Evolutionary conservation across 2,329 filamentous ascomycete species (phyloP).

Genomic region (Cercospora sp.): DNA sequence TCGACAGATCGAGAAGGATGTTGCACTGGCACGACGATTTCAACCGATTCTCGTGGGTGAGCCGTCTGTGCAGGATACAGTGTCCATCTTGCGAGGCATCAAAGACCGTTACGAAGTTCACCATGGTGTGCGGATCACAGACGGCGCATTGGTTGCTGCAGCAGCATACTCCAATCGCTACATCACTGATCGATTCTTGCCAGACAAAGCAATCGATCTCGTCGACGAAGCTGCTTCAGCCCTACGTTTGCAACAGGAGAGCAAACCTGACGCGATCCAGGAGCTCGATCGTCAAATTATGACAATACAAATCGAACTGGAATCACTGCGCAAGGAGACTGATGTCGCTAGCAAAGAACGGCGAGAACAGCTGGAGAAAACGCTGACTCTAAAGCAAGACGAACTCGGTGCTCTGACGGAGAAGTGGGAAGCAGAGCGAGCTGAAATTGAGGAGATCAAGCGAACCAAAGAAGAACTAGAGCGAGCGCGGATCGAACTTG

Average conservation of each 20-base stretch:
- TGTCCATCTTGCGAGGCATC: constrained; percentile 92
- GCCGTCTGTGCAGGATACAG: constrained; percentile 85
- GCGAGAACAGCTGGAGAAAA: constrained; percentile 77
- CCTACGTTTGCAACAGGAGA: constrained; percentile 88
- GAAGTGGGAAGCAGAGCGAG: constrained; percentile 86
- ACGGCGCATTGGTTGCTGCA: constrained; percentile 86
- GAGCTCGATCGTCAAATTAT: constrained; percentile 91
- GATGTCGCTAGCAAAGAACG: constrained; percentile 87
- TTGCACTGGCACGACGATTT: constrained; percentile 86
- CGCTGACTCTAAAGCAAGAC: constrained; percentile 72
- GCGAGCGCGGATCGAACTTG: constrained; percentile 77
- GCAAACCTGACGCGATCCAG: constrained; percentile 92
- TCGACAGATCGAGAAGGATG: constrained; percentile 91
- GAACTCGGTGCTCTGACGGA: constrained; percentile 73
- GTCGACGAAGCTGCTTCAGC: constrained; percentile 95
- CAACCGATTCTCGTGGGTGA: constrained; percentile 94
- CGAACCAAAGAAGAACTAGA: constrained; percentile 86
- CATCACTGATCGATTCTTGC: constrained; percentile 91
- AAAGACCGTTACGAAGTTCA: constrained; percentile 98
- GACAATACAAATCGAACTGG: constrained; percentile 95
- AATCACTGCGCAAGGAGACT: constrained; percentile 90
- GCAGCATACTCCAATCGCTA: constrained; percentile 93
- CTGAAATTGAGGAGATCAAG: constrained; percentile 84
- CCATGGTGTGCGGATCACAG: constrained; percentile 92
- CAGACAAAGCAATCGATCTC: constrained; percentile 94